Percentiles rank a stretch among this genome's conserved stretches.
These are phyloP conservation scores for Lepiota venenata DNA, from an alignment of 768 basidiomycete genomes.

Conservation along the genomic window DNA sequence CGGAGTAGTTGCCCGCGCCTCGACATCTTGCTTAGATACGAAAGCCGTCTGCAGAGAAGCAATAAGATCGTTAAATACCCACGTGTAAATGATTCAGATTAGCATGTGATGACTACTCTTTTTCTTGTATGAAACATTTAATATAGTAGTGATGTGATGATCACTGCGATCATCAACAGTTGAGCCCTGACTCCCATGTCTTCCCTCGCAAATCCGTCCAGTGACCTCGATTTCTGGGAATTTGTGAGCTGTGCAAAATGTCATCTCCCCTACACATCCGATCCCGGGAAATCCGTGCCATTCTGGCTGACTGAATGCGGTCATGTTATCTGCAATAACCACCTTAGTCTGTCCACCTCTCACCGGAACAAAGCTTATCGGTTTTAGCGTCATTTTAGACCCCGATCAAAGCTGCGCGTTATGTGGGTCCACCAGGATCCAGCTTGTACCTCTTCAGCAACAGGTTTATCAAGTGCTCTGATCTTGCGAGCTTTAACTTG, in stretches of 20 bases:
- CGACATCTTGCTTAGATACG: too few species aligned
- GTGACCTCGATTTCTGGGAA: conserved; percentile 73
- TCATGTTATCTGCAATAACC: conserved; percentile 81
- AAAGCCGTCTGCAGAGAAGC: too few species aligned
- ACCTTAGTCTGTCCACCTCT: conserved; percentile 57
- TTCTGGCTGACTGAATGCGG: conserved; percentile 92
- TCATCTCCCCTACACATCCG: conserved; percentile 58
- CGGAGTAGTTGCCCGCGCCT: too few species aligned
- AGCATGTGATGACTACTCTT: too few species aligned
- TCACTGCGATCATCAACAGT: background rate
- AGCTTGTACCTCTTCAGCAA: conserved; percentile 68
- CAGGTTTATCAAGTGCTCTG: conserved; percentile 46
- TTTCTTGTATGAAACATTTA: too few species aligned
- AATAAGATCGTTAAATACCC: too few species aligned
- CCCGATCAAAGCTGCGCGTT: conserved; percentile 71
- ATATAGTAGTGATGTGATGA: too few species aligned
- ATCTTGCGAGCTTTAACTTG: background rate
- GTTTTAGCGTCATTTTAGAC: conserved; percentile 35
- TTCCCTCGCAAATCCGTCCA: conserved; percentile 18
- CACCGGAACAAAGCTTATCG: background rate
- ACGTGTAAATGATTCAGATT: too few species aligned
- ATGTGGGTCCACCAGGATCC: conserved; percentile 61
- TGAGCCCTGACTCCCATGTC: conserved; percentile 26
- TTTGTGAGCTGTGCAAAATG: conserved; percentile 72
- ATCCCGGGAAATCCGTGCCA: conserved; percentile 55